A percentile compares a stretch with the other conserved stretches of the same genome.
Evolutionary conservation across 2,329 filamentous ascomycete species (phyloP).

Genomic region (Cyphellophora attinorum): DNA sequence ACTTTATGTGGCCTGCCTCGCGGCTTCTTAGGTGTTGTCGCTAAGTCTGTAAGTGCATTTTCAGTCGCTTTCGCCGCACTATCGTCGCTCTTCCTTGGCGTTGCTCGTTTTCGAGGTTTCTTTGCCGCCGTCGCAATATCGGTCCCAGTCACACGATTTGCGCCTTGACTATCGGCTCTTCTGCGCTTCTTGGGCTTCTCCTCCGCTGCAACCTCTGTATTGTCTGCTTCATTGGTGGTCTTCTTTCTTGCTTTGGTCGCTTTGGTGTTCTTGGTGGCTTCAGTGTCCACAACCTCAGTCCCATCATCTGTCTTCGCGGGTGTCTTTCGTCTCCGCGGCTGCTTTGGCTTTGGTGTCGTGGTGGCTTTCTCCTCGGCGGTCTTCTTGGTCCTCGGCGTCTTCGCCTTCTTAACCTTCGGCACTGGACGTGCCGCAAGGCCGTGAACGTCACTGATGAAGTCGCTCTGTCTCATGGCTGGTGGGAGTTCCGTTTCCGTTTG

Average conservation of each 20-base stretch:
- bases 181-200: too few species aligned
- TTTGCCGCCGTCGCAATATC: too few species aligned
- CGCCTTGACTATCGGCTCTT: too few species aligned
- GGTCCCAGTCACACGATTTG: too few species aligned
- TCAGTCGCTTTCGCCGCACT: too few species aligned
- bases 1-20: neutral
- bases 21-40: neutral
- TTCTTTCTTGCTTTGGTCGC: conserved; percentile 5
- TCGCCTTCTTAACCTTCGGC: conserved; percentile 13
- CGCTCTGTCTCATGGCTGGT: conserved; percentile 9
- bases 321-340: conserved; percentile 14
- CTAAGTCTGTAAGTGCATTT: too few species aligned
- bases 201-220: conserved; percentile 3
- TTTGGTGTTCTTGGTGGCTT: too few species aligned
- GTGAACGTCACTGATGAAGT: conserved; percentile 17
- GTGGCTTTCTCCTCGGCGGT: conserved; percentile 8
- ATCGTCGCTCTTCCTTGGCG: too few species aligned
- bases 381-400: conserved; percentile 10
- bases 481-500: neutral
- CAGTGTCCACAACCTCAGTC: too few species aligned
- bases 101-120: too few species aligned
- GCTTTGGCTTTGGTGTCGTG: conserved; percentile 5
- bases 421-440: conserved; percentile 13
- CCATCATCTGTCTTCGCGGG: too few species aligned
- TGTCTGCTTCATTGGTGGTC: conserved; percentile 2